Conservation (phyloP, 2,329 filamentous ascomycete genomes). For the Verticillium dahliae region DNA sequence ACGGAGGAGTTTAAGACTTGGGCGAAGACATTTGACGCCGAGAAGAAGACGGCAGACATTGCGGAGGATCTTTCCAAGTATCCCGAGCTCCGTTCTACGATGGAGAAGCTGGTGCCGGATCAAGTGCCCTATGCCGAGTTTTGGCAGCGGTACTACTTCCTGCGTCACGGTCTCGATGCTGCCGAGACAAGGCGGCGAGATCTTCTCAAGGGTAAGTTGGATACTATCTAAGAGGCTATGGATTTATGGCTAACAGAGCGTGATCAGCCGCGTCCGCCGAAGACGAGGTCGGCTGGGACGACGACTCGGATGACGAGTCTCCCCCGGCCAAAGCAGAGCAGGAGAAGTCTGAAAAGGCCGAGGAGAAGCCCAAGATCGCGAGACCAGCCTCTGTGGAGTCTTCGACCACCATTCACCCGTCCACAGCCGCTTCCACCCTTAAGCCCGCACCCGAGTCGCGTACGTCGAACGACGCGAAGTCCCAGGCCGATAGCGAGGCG, state of each 20-base stretch:
- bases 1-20: conserved; percentile 70
- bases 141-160: conserved; percentile 93
- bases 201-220: conserved; percentile 72
- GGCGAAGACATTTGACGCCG: conserved; percentile 68
- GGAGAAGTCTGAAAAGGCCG: conserved; percentile 20
- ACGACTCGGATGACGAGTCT: conserved; percentile 55
- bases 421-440: conserved; percentile 30
- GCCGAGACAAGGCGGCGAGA: conserved; percentile 86
- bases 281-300: conserved; percentile 66
- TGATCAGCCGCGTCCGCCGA: conserved; percentile 57
- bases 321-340: conserved; percentile 20
- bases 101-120: conserved; percentile 96
- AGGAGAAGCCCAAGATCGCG: conserved; percentile 14
- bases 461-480: conserved; percentile 81
- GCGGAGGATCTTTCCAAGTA: conserved; percentile 78
- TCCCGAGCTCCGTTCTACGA: conserved; percentile 74
- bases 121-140: conserved; percentile 83
- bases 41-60: conserved; percentile 79
- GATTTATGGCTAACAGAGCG: conserved; percentile 6
- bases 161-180: conserved; percentile 86
- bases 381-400: conserved; percentile 47
- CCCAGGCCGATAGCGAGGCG: conserved; percentile 85
- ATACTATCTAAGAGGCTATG: background rate
- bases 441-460: conserved; percentile 59
- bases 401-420: conserved; percentile 54